These are phyloP conservation scores for Nakazawaea sp. DNA, from an alignment of 805 yeast species.

Conservation along the genomic window DNA sequence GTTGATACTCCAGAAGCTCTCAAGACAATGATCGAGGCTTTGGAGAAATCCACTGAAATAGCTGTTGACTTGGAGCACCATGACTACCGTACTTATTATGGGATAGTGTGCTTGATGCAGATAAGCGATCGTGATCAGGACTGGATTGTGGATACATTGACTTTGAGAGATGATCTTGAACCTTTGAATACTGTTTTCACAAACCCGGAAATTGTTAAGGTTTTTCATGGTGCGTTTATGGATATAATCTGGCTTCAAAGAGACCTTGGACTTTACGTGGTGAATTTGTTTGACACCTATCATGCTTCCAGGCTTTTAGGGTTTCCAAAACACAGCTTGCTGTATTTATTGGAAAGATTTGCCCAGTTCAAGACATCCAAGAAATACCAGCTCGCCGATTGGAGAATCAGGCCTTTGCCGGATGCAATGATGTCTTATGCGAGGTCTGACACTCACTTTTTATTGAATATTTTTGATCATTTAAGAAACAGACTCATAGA, in stretches of 20 bases:
- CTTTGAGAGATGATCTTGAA: conserved; percentile 64
- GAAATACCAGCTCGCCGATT: conserved; percentile 92
- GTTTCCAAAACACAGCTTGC: conserved; percentile 76
- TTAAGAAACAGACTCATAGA: conserved; percentile 57
- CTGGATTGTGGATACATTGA: conserved; percentile 81
- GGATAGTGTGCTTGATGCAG: conserved; percentile 90
- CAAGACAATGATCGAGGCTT: conserved; percentile 43
- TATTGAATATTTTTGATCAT: conserved; percentile 72
- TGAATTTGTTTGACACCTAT: conserved; percentile 85
- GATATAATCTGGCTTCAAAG: conserved; percentile 96
- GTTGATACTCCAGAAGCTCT: conserved; percentile 56
- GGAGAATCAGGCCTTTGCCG: conserved; percentile 87
- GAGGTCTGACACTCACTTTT: conserved; percentile 89
- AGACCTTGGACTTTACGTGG: conserved; percentile 87
- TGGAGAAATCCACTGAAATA: conserved; percentile 49
- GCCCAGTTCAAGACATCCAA: conserved; percentile 86
- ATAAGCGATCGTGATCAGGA: conserved; percentile 77
- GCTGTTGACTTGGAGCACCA: conserved; percentile 98
- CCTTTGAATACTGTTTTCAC: conserved; percentile 70
- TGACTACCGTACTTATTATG: conserved; percentile 83
- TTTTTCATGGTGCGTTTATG: conserved; percentile 95
- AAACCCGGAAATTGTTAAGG: conserved; percentile 75
- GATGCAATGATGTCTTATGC: conserved; percentile 79
- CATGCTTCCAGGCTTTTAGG: conserved; percentile 82
- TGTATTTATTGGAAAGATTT: conserved; percentile 71